Conservation (phyloP, 441 rosid genomes). For the Erodium texanum region DNA sequence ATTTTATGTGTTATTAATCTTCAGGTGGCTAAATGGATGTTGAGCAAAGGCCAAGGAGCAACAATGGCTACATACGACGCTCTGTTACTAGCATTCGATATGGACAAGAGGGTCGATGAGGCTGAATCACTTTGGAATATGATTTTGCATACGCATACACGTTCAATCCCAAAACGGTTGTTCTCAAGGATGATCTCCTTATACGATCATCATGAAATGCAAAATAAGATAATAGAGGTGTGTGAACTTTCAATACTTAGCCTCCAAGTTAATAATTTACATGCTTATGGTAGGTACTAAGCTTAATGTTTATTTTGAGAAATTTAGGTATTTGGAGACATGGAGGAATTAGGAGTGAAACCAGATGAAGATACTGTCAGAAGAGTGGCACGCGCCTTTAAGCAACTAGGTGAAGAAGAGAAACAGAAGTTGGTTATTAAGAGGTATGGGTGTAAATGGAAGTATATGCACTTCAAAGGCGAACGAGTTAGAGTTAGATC, state of each 20-base stretch:
- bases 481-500: constrained; percentile 69
- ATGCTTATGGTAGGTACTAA: no score
- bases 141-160: constrained; percentile 54
- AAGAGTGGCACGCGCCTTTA: constrained; percentile 56
- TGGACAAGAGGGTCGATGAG: constrained; percentile 62
- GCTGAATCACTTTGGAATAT: constrained; percentile 85
- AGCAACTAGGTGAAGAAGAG: constrained; percentile 48
- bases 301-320: background rate
- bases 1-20: background rate
- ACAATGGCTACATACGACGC: constrained; percentile 80
- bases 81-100: constrained; percentile 71
- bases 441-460: constrained; percentile 51
- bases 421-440: constrained; percentile 44
- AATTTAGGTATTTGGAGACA: constrained; percentile 67
- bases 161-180: constrained; percentile 67
- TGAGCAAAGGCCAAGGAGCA: constrained; percentile 86
- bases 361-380: constrained; percentile 67
- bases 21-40: constrained; percentile 88
- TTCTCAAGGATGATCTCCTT: constrained; percentile 76
- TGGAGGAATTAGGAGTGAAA: constrained; percentile 75
- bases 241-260: background rate
- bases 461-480: constrained; percentile 68
- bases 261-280: background rate
- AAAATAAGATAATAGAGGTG: constrained; percentile 64
- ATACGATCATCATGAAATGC: constrained; percentile 66